Evolutionary conservation across 1,284 basidiomycete genomes (phyloP).

Genomic region (Tremellales sp.): DNA sequence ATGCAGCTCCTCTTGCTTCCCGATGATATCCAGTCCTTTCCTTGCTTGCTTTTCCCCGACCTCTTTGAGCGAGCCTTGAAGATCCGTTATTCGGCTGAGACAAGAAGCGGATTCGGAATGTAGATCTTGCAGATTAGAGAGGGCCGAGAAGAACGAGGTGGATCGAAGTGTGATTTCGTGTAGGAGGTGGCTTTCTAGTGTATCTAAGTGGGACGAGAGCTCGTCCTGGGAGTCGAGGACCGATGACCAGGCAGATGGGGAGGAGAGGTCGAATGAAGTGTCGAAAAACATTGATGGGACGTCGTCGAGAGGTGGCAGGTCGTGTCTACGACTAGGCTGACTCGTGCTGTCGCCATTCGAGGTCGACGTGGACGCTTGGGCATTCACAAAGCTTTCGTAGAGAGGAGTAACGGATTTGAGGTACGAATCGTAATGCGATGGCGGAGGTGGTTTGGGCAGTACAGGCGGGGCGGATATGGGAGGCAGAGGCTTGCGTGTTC

Average conservation of each 20-base stretch:
- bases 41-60: slow-evolving; percentile 74
- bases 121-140: slow-evolving; percentile 88
- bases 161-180: slow-evolving; percentile 87
- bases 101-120: slow-evolving; percentile 83
- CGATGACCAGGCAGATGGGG: slow-evolving; percentile 71
- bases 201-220: slow-evolving; percentile 88
- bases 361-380: slow-evolving; percentile 23
- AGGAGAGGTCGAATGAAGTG: slow-evolving; percentile 72
- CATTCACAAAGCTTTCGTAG: slow-evolving; percentile 57
- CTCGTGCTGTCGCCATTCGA: slow-evolving; percentile 7
- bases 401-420: slow-evolving; percentile 67
- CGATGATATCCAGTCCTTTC: slow-evolving; percentile 69
- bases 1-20: slow-evolving; percentile 60
- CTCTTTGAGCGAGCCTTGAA: slow-evolving; percentile 67
- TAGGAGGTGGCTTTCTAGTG: slow-evolving; percentile 90
- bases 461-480: slow-evolving; percentile 62
- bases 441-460: slow-evolving; percentile 57
- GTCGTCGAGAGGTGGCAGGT: slow-evolving; percentile 65
- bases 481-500: slow-evolving; percentile 68
- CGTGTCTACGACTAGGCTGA: slow-evolving; percentile 3
- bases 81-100: slow-evolving; percentile 66
- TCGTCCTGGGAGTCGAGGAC: slow-evolving; percentile 76
- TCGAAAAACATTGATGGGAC: slow-evolving; percentile 81
- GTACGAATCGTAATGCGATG: slow-evolving; percentile 72
- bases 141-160: slow-evolving; percentile 91